Base-by-base conservation (phyloP, 768 basidiomycete genomes). In the Suillus clintonianus region DNA sequence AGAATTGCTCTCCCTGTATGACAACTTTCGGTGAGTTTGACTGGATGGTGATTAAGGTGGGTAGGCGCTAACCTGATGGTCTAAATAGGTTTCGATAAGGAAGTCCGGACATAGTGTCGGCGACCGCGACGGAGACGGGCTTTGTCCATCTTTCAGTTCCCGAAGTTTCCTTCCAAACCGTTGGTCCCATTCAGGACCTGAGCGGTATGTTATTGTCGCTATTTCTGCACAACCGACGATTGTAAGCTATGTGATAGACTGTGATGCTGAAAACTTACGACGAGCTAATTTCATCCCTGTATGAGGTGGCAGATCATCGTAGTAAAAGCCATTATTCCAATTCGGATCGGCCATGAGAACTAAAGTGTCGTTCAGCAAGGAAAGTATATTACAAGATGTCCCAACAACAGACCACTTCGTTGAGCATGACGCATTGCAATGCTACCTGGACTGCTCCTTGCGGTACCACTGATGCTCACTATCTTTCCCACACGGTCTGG, bases 281-380 rank as follows among this genome's bases (percentile, higher is more conserved):
- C 97, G 86, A 32, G 97, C 97, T 22, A 99, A 86, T 75, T 99
- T 99, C 95, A 99, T 98, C 34, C 97, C 97, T 1, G 89, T 92
- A 73, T 99, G 97, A 0, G 97, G 97, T 2, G 97, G 97, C n/a
- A 96, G 74, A 9, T 84, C 83, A 64, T 97, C 94, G 73, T 99
- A 99, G 75, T 99, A 99, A 77, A 97, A 99, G 5, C 97, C 97
- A 41, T 95, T 89, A 65, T 99, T 99, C 97, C 97, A 99, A 67
- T 99, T 98, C 0, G 97, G 97, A 77, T 99, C 97, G 2, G 97
- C 92, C 97, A 99, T 99, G 60, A 99, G 86, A 19, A 99, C 97
- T 98, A 47, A 27, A 56, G 6, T 34, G 36, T 60, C 50, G 42
- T 68, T 51, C 2, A 71, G 19, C n/a, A 45, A 32, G 51, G 53